Conservation (phyloP, 2,329 filamentous ascomycete species). For the Cordyceps tenuipes region DNA sequence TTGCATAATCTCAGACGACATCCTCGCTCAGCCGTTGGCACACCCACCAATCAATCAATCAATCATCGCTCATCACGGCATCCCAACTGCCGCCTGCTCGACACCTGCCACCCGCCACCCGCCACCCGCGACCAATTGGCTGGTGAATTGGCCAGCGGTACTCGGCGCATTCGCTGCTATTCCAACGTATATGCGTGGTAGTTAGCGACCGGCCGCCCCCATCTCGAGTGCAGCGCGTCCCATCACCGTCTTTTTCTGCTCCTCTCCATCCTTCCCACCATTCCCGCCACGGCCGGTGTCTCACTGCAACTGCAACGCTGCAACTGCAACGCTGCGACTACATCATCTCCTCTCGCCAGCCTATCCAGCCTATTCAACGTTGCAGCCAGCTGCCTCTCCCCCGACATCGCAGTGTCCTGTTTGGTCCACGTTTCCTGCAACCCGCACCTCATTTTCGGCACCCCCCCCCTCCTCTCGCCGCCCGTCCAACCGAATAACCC, state of each 20-base stretch:
- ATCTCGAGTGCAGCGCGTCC: background rate
- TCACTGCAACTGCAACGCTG: background rate
- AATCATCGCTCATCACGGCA: background rate
- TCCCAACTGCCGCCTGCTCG: background rate
- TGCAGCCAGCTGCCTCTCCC: background rate
- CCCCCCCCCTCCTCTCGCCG: background rate
- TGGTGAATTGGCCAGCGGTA: background rate
- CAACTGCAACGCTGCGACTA: too few relatives aligned
- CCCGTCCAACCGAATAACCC: slow-evolving; percentile 7
- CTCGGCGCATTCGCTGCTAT: background rate
- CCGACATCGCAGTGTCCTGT: slow-evolving; percentile 3
- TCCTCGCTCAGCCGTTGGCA: background rate
- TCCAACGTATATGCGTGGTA: background rate
- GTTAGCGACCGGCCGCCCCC: background rate
- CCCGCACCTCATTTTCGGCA: slow-evolving; percentile 1
- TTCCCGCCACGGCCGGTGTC: background rate
- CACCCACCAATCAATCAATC: too few relatives aligned
- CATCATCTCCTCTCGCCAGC: background rate
- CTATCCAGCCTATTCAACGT: background rate
- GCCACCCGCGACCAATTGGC: slow-evolving; percentile 2
- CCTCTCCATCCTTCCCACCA: background rate
- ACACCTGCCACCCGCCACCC: too few relatives aligned
- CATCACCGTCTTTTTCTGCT: background rate
- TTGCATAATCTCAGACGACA: background rate
- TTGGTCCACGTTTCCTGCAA: slow-evolving; percentile 9